These are phyloP conservation scores for Cladosporium halotolerans DNA, from an alignment of 2,329 filamentous ascomycete species.

Conservation along the genomic window DNA sequence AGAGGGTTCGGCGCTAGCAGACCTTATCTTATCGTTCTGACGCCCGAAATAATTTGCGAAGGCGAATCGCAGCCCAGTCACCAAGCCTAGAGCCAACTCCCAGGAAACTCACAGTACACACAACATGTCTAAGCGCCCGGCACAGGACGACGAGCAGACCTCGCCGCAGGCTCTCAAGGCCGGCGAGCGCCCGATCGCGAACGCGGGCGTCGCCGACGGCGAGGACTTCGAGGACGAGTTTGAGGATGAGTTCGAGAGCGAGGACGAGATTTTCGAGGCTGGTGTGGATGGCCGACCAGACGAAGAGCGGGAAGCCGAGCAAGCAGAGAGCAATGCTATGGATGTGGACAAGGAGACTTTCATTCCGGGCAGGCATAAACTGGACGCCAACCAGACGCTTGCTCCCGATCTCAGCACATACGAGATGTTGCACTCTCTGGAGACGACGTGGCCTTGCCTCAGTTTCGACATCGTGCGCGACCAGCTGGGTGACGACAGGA, in stretches of 20 bases:
- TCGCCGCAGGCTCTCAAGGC: constrained; percentile 51
- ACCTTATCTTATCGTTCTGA: no score
- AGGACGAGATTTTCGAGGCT: constrained; percentile 84
- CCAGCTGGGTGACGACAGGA: constrained; percentile 78
- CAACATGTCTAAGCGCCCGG: constrained; percentile 56
- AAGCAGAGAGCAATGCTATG: constrained; percentile 73
- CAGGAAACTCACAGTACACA: neutral
- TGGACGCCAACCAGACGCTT: constrained; percentile 84
- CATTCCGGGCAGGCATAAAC: constrained; percentile 87
- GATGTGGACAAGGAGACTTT: constrained; percentile 91
- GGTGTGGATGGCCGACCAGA: constrained; percentile 90
- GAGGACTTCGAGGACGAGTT: constrained; percentile 92
- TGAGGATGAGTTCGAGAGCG: constrained; percentile 83
- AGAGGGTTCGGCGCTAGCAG: no score
- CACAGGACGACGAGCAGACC: constrained; percentile 47
- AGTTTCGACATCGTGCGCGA: constrained; percentile 92
- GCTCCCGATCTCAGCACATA: constrained; percentile 91
- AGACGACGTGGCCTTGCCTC: constrained; percentile 92
- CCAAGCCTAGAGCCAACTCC: no score
- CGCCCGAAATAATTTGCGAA: no score
- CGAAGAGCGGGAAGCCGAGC: constrained; percentile 84
- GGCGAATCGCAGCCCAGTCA: no score
- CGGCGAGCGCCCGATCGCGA: constrained; percentile 51
- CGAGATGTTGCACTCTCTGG: constrained; percentile 92
- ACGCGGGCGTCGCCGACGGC: constrained; percentile 46